phyloP scores from a whole-genome alignment of 2,329 filamentous ascomycete genomes.

The Alternaria dauci region DNA sequence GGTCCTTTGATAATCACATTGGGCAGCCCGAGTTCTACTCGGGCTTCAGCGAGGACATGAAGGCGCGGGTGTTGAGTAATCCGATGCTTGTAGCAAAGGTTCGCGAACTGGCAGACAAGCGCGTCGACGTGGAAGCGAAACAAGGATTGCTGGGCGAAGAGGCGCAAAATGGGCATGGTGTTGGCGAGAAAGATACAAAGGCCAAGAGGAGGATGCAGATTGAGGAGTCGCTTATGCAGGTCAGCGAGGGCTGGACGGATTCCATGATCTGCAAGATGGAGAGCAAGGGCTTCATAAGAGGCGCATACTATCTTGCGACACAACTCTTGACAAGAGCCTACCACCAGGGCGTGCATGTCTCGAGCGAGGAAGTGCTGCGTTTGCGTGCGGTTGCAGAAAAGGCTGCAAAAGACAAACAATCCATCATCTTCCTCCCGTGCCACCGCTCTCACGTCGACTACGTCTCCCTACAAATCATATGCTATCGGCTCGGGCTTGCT shows the following conservation, averaged over 20 bases:
- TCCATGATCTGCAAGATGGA: conserved; percentile 99
- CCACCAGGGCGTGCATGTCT: conserved; percentile 97
- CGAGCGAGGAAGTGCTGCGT: conserved; percentile 88
- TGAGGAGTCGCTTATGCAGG: conserved; percentile 76
- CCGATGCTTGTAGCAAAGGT: conserved; percentile 79
- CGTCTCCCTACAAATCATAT: conserved; percentile 92
- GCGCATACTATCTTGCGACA: conserved; percentile 88
- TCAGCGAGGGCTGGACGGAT: conserved; percentile 86
- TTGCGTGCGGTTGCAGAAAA: conserved; percentile 82
- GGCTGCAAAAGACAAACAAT: conserved; percentile 87
- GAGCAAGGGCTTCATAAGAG: conserved; percentile 88
- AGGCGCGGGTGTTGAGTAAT: conserved; percentile 75
- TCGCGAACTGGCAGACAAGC: conserved; percentile 75
- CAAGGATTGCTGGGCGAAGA: conserved; percentile 70
- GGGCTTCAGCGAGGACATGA: conserved; percentile 93
- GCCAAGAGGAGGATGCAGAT: conserved; percentile 75
- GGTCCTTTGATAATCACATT: conserved; percentile 88
- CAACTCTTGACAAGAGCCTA: conserved; percentile 92
- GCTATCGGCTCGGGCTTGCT: conserved; percentile 88
- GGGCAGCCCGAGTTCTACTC: conserved; percentile 93
- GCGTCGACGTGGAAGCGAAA: conserved; percentile 77
- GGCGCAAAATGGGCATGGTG: conserved; percentile 49
- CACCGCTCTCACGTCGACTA: conserved; percentile 97
- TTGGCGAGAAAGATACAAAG: conserved; percentile 62
- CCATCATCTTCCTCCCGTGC: conserved; percentile 93